Percentiles rank a stretch among this genome's conserved stretches.
These are phyloP conservation scores for Erythrobasidium hasegawianum DNA, from an alignment of 1,284 basidiomycete genomes.

Conservation along the genomic window DNA sequence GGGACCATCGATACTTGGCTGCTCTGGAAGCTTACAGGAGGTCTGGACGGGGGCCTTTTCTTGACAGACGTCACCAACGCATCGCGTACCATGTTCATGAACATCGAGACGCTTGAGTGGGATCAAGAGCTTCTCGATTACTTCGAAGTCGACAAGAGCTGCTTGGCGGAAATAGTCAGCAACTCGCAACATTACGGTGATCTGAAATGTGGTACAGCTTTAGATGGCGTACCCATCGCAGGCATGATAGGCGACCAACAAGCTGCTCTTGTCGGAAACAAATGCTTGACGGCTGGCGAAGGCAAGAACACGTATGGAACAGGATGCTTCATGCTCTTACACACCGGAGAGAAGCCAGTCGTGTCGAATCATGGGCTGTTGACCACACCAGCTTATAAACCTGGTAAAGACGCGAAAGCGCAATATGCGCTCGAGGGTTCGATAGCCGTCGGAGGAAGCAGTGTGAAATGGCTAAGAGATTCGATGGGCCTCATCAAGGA, in stretches of 20 bases:
- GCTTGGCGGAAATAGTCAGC: constrained; percentile 82
- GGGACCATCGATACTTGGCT: constrained; percentile 98
- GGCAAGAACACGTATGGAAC: constrained; percentile 90
- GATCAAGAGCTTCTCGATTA: constrained; percentile 77
- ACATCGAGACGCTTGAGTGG: constrained; percentile 77
- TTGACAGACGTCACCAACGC: constrained; percentile 95
- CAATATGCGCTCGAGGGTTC: constrained; percentile 92
- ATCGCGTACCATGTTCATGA: constrained; percentile 88
- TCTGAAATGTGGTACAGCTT: constrained; percentile 53
- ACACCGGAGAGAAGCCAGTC: constrained; percentile 82
- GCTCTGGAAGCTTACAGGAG: constrained; percentile 85
- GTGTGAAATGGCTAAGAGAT: constrained; percentile 94
- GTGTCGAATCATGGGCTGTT: constrained; percentile 80
- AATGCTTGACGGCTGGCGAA: constrained; percentile 75
- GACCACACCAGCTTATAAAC: constrained; percentile 89
- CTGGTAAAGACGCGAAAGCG: constrained; percentile 71
- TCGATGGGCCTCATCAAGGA: constrained; percentile 77
- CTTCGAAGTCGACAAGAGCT: constrained; percentile 72
- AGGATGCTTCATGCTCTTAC: constrained; percentile 90
- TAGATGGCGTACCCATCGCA: constrained; percentile 78
- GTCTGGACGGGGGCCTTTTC: constrained; percentile 65
- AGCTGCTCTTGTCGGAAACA: constrained; percentile 92
- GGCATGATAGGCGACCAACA: constrained; percentile 75
- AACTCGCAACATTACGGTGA: constrained; percentile 88
- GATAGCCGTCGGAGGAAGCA: constrained; percentile 90